Evolutionary conservation across 768 basidiomycete genomes (phyloP), one percentile per base, ranked within the genome.

Genomic region (Inosperma sp.): DNA sequence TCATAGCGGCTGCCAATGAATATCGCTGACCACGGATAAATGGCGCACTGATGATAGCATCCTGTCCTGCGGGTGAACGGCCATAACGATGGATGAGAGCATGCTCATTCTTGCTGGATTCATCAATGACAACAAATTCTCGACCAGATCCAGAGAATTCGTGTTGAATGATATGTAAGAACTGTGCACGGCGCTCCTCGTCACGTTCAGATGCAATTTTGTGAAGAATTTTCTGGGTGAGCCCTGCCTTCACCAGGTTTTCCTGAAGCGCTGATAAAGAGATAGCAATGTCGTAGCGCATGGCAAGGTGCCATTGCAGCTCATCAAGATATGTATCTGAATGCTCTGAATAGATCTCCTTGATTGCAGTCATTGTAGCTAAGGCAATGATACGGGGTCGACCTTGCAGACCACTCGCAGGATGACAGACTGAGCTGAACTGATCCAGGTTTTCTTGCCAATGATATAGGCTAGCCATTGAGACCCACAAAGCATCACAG

Each of bases 241-340:
- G 66, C 8, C 84, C 86, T 51, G 87, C 67, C 57, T 83, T 79
- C 54, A 85, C 81, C 26, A 91, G 73, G 62, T 88, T 91, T 49
- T 84, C 79, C 56, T 88, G 63, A 0, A 67, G 56, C 1, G 61
- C 51, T 0, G 60, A 48, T 2, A 47, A 45, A 2, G 58, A 56
- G 41, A 68, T 62, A 12, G n/a, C 7, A 4, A 67, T 56, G 22
- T 59, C 29, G 22, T 65, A 61, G 16, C 59, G 43, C 5, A 64
- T 19, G 0, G 55, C 58, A 1, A 66, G 61, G 34, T 36, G 59
- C 49, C 55, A 60, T 3, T 48, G 51, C 13, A 66, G 52, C 43
- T 63, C 59, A 26, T 59, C 51, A 14, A 64, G 59, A 35, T 56
- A 62, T 1, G 51, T 39, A 37, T 60, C 57, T 4, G 56, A 41